phyloP scores from a whole-genome alignment of 352 stramenopile species.

The Phytophthora fragariaefolia region DNA sequence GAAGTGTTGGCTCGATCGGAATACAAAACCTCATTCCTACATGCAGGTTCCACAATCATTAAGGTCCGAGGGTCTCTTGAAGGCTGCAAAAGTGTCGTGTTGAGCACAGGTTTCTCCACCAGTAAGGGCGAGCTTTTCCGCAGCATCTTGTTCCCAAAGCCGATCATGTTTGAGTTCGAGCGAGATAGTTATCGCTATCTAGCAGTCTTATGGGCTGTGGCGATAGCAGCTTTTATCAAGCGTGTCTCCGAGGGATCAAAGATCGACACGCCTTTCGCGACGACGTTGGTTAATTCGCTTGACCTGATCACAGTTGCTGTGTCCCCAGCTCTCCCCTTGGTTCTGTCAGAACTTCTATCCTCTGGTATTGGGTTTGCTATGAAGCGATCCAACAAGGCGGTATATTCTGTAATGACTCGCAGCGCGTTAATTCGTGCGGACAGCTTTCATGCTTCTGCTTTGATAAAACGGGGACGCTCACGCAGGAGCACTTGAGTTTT shows the following conservation, averaged over 20 bases:
- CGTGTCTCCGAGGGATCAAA: conserved; percentile 34
- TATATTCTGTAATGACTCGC: conserved; percentile 72
- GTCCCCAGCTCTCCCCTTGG: conserved; percentile 60
- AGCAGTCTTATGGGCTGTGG: conserved; percentile 46
- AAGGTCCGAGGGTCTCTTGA: conserved; percentile 12
- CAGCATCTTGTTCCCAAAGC: conserved; percentile 64
- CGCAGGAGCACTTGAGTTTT: conserved; percentile 43
- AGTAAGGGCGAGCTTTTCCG: conserved; percentile 71
- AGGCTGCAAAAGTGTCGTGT: conserved; percentile 46
- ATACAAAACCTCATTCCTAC: conserved; percentile 44
- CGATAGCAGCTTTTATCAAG: conserved; percentile 62
- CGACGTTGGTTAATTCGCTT: conserved; percentile 55
- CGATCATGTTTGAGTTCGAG: conserved; percentile 66
- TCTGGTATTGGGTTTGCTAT: conserved; percentile 63
- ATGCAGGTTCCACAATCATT: conserved; percentile 44
- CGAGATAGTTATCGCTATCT: conserved; percentile 75
- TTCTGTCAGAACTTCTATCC: too few relatives aligned
- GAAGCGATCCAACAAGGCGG: conserved; percentile 37
- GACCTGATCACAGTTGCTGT: conserved; percentile 74
- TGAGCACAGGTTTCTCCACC: conserved; percentile 65
- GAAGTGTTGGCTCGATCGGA: conserved; percentile 34
- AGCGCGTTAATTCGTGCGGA: conserved; percentile 56
- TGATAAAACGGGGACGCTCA: conserved; percentile 70
- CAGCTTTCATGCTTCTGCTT: conserved; percentile 69
- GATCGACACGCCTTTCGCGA: conserved; percentile 26